Percentiles rank a stretch among this genome's conserved stretches.
These are phyloP conservation scores for Annulohypoxylon nitens DNA, from an alignment of 495 filamentous ascomycete species.

Conservation along the genomic window DNA sequence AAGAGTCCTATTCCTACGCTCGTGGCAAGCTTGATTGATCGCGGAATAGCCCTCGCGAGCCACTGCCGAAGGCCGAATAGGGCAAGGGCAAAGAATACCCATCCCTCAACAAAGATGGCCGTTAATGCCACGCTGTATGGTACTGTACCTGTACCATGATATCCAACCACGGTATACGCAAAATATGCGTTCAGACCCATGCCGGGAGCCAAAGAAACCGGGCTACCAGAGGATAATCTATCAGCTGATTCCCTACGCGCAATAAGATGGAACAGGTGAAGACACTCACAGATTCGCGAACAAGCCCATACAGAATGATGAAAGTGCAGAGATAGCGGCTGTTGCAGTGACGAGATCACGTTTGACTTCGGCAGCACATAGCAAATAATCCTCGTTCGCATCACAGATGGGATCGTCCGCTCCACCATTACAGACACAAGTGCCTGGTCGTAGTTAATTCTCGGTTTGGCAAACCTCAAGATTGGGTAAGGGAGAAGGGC, in stretches of 20 bases:
- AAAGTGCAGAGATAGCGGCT: constrained; percentile 78
- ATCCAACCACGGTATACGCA: constrained; percentile 83
- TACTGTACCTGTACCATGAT: constrained; percentile 74
- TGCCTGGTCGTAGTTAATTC: constrained; percentile 59
- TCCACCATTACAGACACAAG: constrained; percentile 73
- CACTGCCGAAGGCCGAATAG: constrained; percentile 83
- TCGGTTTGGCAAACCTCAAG: constrained; percentile 9
- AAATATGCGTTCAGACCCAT: constrained; percentile 92
- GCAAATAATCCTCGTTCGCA: constrained; percentile 67
- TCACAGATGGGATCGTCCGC: constrained; percentile 66
- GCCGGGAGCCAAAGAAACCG: constrained; percentile 81
- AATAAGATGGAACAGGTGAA: neutral
- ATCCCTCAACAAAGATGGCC: constrained; percentile 86
- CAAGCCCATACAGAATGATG: constrained; percentile 80
- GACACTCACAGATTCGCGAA: constrained; percentile 68
- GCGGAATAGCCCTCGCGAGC: constrained; percentile 81
- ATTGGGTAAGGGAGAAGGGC: too few relatives aligned
- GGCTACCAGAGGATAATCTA: constrained; percentile 56
- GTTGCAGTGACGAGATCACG: constrained; percentile 84
- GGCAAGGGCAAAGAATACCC: constrained; percentile 76
- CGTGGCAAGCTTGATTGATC: constrained; percentile 85
- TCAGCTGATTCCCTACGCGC: neutral
- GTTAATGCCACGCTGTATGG: constrained; percentile 79
- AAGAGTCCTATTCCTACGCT: constrained; percentile 86
- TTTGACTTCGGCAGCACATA: constrained; percentile 70